Percentiles rank a stretch among this genome's conserved stretches.
Evolutionary conservation across 176 grass and related monocot species (phyloP).

Genomic region (Bolboschoenus planiculmis): DNA sequence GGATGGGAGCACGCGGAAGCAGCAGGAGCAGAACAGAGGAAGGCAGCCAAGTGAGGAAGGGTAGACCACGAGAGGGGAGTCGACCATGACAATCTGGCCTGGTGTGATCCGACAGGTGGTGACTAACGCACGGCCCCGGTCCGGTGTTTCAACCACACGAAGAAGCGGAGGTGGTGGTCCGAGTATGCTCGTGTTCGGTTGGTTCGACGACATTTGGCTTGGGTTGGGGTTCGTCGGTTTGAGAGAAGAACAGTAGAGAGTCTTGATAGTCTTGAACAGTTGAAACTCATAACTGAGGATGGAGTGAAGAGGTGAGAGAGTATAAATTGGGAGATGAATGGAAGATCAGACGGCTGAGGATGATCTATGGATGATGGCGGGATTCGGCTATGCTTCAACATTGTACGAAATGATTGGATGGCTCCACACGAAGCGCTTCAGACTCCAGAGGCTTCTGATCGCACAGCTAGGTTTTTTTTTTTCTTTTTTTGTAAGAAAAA

Average conservation of each 20-base stretch:
- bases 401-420: too few species aligned
- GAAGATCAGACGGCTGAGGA: too few species aligned
- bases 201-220: background rate
- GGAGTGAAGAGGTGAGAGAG: too few species aligned
- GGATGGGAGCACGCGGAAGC: conserved; percentile 34
- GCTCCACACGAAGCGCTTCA: too few species aligned
- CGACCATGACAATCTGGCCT: conserved; percentile 56
- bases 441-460: too few species aligned
- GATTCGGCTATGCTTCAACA: too few species aligned
- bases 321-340: too few species aligned
- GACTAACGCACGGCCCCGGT: background rate
- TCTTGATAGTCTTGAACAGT: background rate
- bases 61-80: conserved; percentile 38
- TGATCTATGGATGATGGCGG: too few species aligned
- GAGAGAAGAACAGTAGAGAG: background rate
- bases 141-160: background rate
- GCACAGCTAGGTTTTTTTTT: too few species aligned
- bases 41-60: conserved; percentile 37
- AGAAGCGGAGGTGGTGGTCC: background rate
- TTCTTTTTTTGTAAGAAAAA: too few species aligned
- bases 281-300: too few species aligned
- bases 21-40: conserved; percentile 42
- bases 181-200: background rate
- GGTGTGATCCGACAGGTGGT: conserved; percentile 32
- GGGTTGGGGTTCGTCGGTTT: background rate